Conservation (phyloP, 2,329 filamentous ascomycete species). For the Microascus cirrosus region DNA sequence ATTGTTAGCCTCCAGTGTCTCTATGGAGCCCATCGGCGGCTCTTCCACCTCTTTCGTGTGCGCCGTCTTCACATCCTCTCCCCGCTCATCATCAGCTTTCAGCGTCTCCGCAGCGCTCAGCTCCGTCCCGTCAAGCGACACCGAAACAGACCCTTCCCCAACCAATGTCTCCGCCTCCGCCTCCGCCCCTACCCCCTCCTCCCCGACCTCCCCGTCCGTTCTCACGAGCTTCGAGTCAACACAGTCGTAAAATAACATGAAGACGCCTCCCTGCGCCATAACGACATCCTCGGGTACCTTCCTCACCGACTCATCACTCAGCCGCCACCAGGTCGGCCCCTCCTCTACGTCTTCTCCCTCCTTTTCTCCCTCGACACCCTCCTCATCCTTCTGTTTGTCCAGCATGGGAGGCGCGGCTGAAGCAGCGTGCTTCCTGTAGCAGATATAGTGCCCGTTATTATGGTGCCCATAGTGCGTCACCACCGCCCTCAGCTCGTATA, state of each 20-base stretch:
- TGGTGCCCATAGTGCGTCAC: constrained; percentile 85
- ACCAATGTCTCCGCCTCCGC: background rate
- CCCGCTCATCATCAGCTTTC: background rate
- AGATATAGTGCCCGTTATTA: constrained; percentile 93
- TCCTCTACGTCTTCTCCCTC: constrained; percentile 2
- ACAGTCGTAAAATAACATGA: constrained; percentile 95
- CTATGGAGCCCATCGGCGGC: too few relatives aligned
- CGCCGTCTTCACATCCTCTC: background rate
- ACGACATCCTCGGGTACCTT: constrained; percentile 64
- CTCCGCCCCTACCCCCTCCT: background rate
- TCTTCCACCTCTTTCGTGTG: background rate
- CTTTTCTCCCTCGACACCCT: background rate
- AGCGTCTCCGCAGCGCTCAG: background rate
- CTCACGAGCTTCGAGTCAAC: constrained; percentile 42
- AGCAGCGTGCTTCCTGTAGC: constrained; percentile 58
- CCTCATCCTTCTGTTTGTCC: background rate
- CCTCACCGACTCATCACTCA: constrained; percentile 81
- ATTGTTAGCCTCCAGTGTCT: too few relatives aligned
- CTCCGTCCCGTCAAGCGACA: background rate
- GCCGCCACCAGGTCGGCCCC: constrained; percentile 66
- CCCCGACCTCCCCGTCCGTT: constrained; percentile 12
- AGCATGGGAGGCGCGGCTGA: constrained; percentile 17
- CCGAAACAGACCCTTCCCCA: background rate
- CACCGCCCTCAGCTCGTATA: constrained; percentile 73
- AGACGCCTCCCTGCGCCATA: constrained; percentile 68